A percentile compares a stretch with the other conserved stretches of the same genome.
These are phyloP conservation scores for Syncephalastrum sp. DNA, from an alignment of 371 early-diverging fungal genomes.

Conservation along the genomic window DNA sequence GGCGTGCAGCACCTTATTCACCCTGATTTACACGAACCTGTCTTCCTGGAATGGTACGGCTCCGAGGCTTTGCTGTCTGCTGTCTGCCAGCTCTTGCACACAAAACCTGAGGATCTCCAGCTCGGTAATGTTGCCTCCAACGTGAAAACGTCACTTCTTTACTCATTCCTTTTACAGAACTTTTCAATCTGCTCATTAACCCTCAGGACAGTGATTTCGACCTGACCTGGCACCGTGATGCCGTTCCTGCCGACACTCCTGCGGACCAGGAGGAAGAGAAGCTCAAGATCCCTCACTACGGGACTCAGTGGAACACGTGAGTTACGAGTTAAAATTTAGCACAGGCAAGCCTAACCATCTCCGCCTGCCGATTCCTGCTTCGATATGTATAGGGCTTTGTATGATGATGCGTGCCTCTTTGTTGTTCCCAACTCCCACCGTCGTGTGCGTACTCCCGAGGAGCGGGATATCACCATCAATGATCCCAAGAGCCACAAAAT, in stretches of 20 bases:
- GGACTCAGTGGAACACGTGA: constrained; percentile 61
- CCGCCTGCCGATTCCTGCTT: not conserved
- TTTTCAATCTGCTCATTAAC: constrained; percentile 56
- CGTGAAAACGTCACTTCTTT: not conserved
- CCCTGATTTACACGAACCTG: constrained; percentile 48
- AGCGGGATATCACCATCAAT: constrained; percentile 47
- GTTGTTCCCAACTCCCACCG: constrained; percentile 53
- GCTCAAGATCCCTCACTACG: constrained; percentile 51
- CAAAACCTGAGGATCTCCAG: constrained; percentile 42
- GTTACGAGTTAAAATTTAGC: not conserved
- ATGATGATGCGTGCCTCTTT: constrained; percentile 51
- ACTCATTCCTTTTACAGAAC: constrained; percentile 27
- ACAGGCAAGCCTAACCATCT: not conserved
- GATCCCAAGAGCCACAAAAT: constrained; percentile 51
- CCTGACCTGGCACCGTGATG: constrained; percentile 58
- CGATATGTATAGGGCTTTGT: constrained; percentile 36
- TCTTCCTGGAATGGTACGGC: constrained; percentile 54
- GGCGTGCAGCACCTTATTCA: constrained; percentile 54
- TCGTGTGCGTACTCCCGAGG: constrained; percentile 43
- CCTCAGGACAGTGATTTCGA: constrained; percentile 51
- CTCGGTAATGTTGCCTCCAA: constrained; percentile 29
- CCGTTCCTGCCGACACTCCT: constrained; percentile 42
- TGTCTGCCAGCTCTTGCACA: constrained; percentile 40
- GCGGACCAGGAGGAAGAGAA: constrained; percentile 43
- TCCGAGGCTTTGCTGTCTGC: constrained; percentile 34